Evolutionary conservation across 176 grass and related monocot genomes (phyloP).

Genomic region (Avena sativa): DNA sequence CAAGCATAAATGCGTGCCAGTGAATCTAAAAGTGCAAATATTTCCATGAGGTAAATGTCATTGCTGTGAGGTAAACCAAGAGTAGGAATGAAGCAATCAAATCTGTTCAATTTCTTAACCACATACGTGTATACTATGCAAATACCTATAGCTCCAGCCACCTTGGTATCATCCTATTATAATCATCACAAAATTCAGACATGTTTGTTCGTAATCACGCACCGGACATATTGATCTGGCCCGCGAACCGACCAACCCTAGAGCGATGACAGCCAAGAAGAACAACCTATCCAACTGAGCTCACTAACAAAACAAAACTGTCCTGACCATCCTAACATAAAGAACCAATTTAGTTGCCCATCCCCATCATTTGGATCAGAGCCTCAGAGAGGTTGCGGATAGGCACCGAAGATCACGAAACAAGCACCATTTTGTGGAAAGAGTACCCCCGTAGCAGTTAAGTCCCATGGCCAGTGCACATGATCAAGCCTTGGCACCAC

Average conservation of each 20-base stretch:
- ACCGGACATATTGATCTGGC: no score
- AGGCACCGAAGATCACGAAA: background rate
- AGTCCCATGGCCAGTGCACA: background rate
- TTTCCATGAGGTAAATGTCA: background rate
- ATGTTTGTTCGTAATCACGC: no score
- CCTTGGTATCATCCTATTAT: no score
- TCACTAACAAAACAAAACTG: background rate
- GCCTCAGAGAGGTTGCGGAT: background rate
- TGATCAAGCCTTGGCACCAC: background rate
- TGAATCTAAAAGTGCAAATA: background rate
- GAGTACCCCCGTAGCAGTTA: background rate
- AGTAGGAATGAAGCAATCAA: background rate
- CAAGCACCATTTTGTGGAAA: conserved; percentile 24
- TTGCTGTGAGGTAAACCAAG: background rate
- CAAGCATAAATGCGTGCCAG: background rate
- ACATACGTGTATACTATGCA: no score
- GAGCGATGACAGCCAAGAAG: no score
- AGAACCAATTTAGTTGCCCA: background rate
- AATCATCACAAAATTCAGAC: no score
- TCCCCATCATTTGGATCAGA: background rate
- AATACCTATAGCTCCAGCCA: no score
- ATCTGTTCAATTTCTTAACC: background rate
- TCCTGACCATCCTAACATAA: conserved; percentile 11
- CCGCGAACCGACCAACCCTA: no score
- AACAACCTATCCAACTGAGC: background rate